A percentile compares a stretch with the other conserved stretches of the same genome.
Conservation (phyloP, 2,329 filamentous ascomycete genomes). For the Botrytis sinoallii region DNA sequence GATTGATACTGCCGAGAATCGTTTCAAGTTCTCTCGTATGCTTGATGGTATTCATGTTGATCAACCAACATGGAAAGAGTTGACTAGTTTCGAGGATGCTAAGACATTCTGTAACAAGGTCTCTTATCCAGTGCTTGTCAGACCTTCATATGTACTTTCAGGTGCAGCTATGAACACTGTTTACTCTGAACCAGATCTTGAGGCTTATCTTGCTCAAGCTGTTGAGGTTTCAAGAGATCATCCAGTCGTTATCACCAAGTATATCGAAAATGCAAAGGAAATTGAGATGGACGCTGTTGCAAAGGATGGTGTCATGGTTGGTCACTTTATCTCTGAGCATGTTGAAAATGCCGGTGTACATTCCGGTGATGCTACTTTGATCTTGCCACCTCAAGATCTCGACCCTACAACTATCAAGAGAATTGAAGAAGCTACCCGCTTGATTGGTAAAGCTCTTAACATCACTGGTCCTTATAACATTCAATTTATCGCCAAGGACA, state of each 20-base stretch:
- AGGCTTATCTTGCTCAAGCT: conserved; percentile 90
- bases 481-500: conserved; percentile 90
- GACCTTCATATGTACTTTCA: conserved; percentile 92
- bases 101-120: conserved; percentile 81
- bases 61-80: conserved; percentile 96
- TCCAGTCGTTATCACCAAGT: conserved; percentile 97
- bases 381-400: conserved; percentile 81
- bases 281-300: conserved; percentile 96
- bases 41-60: conserved; percentile 95
- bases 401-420: conserved; percentile 76
- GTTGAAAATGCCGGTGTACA: conserved; percentile 97
- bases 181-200: conserved; percentile 78
- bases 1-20: conserved; percentile 96
- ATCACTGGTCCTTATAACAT: conserved; percentile 99
- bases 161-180: conserved; percentile 99
- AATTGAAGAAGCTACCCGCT: conserved; percentile 91
- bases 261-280: conserved; percentile 94
- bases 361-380: conserved; percentile 92
- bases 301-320: conserved; percentile 76
- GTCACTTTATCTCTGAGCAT: conserved; percentile 94
- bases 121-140: conserved; percentile 90
- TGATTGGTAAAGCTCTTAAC: conserved; percentile 94
- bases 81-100: conserved; percentile 85
- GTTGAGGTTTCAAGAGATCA: conserved; percentile 93
- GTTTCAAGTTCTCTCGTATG: conserved; percentile 97